phyloP scores from a whole-genome alignment of 2,329 filamentous ascomycete genomes.

The Ceratocystis variospora region DNA sequence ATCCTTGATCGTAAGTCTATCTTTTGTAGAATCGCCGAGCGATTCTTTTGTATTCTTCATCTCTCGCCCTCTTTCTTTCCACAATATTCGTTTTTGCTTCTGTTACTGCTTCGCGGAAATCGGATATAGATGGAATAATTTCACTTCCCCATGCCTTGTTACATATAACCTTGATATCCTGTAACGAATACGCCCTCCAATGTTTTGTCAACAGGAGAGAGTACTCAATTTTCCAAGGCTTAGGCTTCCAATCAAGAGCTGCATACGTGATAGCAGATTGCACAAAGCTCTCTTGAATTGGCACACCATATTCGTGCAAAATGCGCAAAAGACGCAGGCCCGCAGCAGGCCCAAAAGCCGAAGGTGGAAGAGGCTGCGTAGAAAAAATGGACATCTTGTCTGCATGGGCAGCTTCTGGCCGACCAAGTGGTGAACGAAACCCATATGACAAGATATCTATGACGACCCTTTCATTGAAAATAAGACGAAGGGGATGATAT shows the following conservation, averaged over 20 bases:
- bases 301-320: constrained; percentile 7
- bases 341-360: constrained; percentile 14
- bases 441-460: constrained; percentile 13
- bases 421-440: constrained; percentile 13
- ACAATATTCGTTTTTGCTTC: constrained; percentile 12
- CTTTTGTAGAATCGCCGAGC: not conserved
- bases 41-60: not conserved
- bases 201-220: constrained; percentile 6
- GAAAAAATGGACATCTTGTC: constrained; percentile 8
- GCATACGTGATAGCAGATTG: constrained; percentile 14
- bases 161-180: constrained; percentile 16
- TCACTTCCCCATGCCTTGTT: constrained; percentile 17
- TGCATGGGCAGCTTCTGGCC: not conserved
- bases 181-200: constrained; percentile 10
- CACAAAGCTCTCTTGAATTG: constrained; percentile 10
- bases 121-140: constrained; percentile 9
- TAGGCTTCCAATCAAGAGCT: constrained; percentile 16
- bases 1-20: not conserved
- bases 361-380: not conserved
- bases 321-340: constrained; percentile 15
- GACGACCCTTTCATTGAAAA: constrained; percentile 17
- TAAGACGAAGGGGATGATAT: constrained; percentile 13
- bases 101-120: constrained; percentile 2
- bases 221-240: constrained; percentile 15
- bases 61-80: constrained; percentile 3